A percentile compares a stretch with the other conserved stretches of the same genome.
These are phyloP conservation scores for Melastoma candidum DNA, from an alignment of 441 rosid genomes.

Conservation along the genomic window DNA sequence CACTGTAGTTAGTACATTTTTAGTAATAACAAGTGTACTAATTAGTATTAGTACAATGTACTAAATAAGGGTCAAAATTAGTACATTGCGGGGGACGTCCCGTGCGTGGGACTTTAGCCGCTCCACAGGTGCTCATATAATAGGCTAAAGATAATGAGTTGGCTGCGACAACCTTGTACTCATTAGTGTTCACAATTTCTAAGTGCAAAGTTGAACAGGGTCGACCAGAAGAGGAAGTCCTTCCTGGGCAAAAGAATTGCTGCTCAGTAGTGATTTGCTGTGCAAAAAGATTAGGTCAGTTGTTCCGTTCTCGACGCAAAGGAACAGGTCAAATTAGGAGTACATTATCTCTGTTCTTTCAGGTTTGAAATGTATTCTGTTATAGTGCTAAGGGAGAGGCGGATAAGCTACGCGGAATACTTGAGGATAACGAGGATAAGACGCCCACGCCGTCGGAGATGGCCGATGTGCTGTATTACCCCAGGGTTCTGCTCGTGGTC, in stretches of 20 bases:
- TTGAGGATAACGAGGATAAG: constrained; percentile 58
- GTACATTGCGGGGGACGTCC: too few relatives aligned
- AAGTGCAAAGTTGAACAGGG: constrained; percentile 51
- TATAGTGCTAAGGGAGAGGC: constrained; percentile 55
- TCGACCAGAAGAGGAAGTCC: constrained; percentile 47
- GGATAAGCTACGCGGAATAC: constrained; percentile 60
- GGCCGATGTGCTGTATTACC: constrained; percentile 70
- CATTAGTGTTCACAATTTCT: constrained; percentile 55
- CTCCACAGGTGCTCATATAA: neutral
- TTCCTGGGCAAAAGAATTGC: constrained; percentile 55
- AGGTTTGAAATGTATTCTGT: too few relatives aligned
- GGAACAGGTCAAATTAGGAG: too few relatives aligned
- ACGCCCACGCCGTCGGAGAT: constrained; percentile 58
- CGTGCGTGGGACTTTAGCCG: too few relatives aligned
- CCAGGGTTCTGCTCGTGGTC: constrained; percentile 64
- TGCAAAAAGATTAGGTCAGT: constrained; percentile 64
- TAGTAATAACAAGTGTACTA: too few relatives aligned
- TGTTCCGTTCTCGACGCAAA: neutral
- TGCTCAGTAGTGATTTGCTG: constrained; percentile 36
- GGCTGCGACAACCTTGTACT: constrained; percentile 54
- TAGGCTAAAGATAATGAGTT: constrained; percentile 44
- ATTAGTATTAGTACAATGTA: too few relatives aligned
- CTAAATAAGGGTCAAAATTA: too few relatives aligned
- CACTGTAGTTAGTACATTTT: too few relatives aligned
- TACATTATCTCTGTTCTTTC: too few relatives aligned